Evolutionary conservation across 768 basidiomycete species (phyloP).

Genomic region (Sarcomyxa edulis): DNA sequence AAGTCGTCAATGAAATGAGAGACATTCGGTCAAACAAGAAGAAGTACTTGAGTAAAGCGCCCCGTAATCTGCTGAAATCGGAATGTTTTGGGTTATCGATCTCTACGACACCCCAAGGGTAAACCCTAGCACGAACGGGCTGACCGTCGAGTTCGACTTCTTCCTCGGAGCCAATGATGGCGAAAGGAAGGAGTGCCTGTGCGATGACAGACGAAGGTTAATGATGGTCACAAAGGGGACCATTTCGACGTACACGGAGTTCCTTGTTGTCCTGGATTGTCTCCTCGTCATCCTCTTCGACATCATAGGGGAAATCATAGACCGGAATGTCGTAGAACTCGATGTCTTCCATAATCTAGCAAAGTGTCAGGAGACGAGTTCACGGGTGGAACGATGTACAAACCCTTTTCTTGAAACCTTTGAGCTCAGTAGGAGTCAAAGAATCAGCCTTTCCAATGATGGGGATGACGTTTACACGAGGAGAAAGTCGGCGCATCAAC

Average conservation of each 20-base stretch:
- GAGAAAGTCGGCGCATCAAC: slow-evolving; percentile 95
- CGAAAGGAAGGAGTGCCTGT: slow-evolving; percentile 92
- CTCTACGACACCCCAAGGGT: slow-evolving; percentile 98
- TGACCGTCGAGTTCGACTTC: slow-evolving; percentile 93
- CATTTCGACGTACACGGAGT: slow-evolving; percentile 57
- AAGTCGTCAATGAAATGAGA: slow-evolving; percentile 8
- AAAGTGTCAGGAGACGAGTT: slow-evolving; percentile 1
- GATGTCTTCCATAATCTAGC: slow-evolving; percentile 98
- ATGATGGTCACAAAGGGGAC: not conserved
- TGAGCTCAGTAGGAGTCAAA: slow-evolving; percentile 87
- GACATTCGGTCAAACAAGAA: not conserved
- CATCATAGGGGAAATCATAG: slow-evolving; percentile 99
- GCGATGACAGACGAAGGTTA: slow-evolving; percentile 5
- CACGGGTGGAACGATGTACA: slow-evolving; percentile 14
- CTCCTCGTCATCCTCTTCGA: slow-evolving; percentile 99
- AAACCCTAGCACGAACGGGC: slow-evolving; percentile 87
- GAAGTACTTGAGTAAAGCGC: slow-evolving; percentile 82
- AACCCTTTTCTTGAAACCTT: slow-evolving; percentile 93
- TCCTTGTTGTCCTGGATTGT: slow-evolving; percentile 97
- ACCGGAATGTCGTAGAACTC: slow-evolving; percentile 97
- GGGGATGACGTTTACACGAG: slow-evolving; percentile 98
- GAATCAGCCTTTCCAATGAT: slow-evolving; percentile 97
- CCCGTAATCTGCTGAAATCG: slow-evolving; percentile 92
- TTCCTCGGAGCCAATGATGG: slow-evolving; percentile 95
- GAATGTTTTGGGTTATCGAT: slow-evolving; percentile 99